Base-by-base conservation (phyloP, 495 filamentous ascomycete genomes). In the Chaetomium fimeti region DNA sequence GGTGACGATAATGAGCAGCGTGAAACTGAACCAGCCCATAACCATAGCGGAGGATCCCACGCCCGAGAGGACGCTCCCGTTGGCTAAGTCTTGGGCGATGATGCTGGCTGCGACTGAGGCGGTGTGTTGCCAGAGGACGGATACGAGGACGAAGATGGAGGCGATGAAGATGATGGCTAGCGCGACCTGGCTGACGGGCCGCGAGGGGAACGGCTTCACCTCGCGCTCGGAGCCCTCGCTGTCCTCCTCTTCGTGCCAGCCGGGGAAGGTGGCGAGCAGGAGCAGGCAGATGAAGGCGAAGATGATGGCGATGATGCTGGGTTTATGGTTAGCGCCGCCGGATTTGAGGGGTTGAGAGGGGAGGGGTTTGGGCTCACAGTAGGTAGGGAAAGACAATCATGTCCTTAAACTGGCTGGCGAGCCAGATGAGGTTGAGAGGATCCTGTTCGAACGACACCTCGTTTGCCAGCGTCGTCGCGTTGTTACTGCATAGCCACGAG, bases 11-110 rank as follows among this genome's bases (percentile, higher is more conserved):
- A 97, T 93, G 66, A 98, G 81, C 63, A 97, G 71, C 38, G 89
- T 90, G 71, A 98, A 98, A 16, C 91, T 90, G 75, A 98, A 97
- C 93, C 93, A 98, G 28, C 93, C 93, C 69, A 98, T 82, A 32
- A 97, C 89, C 91, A 98, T 98, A 12, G 93, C 93, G 4, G 87
- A 90, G 6, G 90, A 90, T 3, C 93, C 93, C 45, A 98, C 92
- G 16, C 93, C 93, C 58, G 88, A 90, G 75, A 85, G 82, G 18
- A 98, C 90, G 69, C 88, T 92, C 20, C 93, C 93, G 76, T 98
- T 98, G n/a, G 89, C 93, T 68, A 98, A 83, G 71, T 96, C 92
- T 75, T 96, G 92, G 0, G 91, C 92, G 63, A 97, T 91, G 51
- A 93, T 91, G 62, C 90, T 90, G 16, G 93, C 93, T 7, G 92